These are phyloP conservation scores for Gynandropsis gynandra DNA, from an alignment of 345 rosid species.

Conservation along the genomic window DNA sequence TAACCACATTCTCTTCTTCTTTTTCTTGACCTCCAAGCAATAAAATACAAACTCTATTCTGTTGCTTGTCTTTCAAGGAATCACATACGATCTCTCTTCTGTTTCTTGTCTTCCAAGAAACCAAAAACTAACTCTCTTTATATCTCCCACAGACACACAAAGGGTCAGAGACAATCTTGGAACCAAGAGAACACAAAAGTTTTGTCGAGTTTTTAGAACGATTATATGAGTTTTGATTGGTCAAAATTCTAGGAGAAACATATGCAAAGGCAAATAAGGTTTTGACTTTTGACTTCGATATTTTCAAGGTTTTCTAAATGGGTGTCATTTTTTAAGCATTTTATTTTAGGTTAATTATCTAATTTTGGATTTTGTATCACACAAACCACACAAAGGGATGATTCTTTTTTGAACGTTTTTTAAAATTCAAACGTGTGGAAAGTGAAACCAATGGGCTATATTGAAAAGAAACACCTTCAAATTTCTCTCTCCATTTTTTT, in stretches of 20 bases:
- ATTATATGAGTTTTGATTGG: slow-evolving; percentile 9
- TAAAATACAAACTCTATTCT: too few relatives aligned
- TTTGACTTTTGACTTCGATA: slow-evolving; percentile 10
- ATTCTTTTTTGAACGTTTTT: slow-evolving; percentile 16
- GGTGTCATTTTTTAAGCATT: slow-evolving; percentile 20
- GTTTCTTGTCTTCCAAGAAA: too few relatives aligned
- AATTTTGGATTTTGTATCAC: slow-evolving; percentile 19
- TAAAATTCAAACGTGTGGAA: slow-evolving; percentile 13
- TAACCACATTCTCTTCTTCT: slow-evolving; percentile 31
- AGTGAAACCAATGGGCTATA: too few relatives aligned
- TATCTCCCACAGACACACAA: background rate
- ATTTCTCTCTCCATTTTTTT: too few relatives aligned
- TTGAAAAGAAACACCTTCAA: too few relatives aligned
- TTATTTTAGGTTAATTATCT: slow-evolving; percentile 27
- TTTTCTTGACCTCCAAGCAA: too few relatives aligned
- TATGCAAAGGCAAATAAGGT: slow-evolving; percentile 6
- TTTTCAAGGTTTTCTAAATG: slow-evolving; percentile 14
- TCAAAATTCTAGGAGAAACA: slow-evolving; percentile 8
- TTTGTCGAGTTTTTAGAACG: background rate
- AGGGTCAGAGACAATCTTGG: background rate
- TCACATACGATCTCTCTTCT: too few relatives aligned
- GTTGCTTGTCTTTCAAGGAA: too few relatives aligned
- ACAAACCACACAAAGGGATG: slow-evolving; percentile 16
- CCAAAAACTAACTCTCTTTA: too few relatives aligned
- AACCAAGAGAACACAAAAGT: background rate